Conservation (phyloP, 2,329 filamentous ascomycete species). For the Cercospora citrullina region DNA sequence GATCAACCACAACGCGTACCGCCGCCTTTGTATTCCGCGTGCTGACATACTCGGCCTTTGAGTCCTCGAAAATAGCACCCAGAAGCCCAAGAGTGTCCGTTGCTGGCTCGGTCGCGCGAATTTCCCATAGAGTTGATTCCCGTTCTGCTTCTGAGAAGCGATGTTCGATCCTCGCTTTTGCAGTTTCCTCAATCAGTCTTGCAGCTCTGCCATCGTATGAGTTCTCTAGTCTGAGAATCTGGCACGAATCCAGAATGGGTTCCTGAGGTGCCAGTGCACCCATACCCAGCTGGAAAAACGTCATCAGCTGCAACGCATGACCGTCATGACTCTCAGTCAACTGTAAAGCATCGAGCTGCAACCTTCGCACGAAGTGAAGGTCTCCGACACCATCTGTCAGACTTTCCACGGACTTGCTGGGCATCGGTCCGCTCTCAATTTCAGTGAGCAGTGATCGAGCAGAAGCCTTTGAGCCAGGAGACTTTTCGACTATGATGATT, state of each 20-base stretch:
- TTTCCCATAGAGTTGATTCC: constrained; percentile 76
- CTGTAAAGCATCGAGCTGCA: constrained; percentile 33
- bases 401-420: constrained; percentile 52
- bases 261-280: constrained; percentile 26
- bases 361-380: constrained; percentile 60
- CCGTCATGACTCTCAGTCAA: constrained; percentile 33
- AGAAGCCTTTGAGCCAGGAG: constrained; percentile 46
- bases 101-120: constrained; percentile 66
- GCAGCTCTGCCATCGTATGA: constrained; percentile 74
- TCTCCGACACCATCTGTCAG: constrained; percentile 60
- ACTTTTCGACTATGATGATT: constrained; percentile 73
- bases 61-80: constrained; percentile 72
- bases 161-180: constrained; percentile 81
- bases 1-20: constrained; percentile 72
- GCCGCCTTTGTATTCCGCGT: constrained; percentile 67
- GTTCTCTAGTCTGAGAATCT: constrained; percentile 67
- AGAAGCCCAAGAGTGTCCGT: constrained; percentile 57
- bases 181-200: constrained; percentile 79
- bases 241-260: constrained; percentile 30
- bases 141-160: constrained; percentile 82
- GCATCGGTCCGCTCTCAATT: constrained; percentile 69
- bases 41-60: constrained; percentile 60
- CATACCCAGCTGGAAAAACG: constrained; percentile 31
- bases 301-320: constrained; percentile 33
- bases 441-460: constrained; percentile 80